Base-by-base conservation (phyloP, 75 land plant genomes). In the Selaginella moellendorffii region DNA sequence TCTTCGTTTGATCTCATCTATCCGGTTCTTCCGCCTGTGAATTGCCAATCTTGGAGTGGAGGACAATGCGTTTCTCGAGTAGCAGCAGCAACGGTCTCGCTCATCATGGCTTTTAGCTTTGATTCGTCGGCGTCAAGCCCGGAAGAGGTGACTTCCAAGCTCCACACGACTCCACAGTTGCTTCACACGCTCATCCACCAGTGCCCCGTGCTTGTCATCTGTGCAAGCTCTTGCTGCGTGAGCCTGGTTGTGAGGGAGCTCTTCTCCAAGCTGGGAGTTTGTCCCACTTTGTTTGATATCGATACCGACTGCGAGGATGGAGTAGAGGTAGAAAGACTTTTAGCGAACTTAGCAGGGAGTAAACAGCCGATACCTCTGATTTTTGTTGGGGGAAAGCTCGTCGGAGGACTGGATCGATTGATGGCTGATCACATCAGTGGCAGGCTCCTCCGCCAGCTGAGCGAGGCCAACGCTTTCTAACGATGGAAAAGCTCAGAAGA, bases 341-440 rank as follows among this genome's bases (percentile, higher is more conserved):
- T 87, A 52, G 69, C 30, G 58, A 63, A 68, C n/a, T 76, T 87
- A 51, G 31, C 77, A n/a, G 77, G 71, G 24, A 54, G 68, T 17
- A 36, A 36, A 14, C 46, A 36, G 14, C 61, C 85, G 52, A 67
- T 88, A 21, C 93, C 93, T 25, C 78, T 79, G 0, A 80, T 88
- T 46, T 88, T 88, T 54, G 74, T 87, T 2, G 92, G 92, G 0
- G 92, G 88, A 8, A 87, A 80, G 68, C 72, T 84, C 28, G 54
- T 87, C 0, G 91, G 91, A n/a, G 91, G 91, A 0, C 54, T 87
- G 24, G 87, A 86, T 26, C 71, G 69, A 20, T 70, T 86, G 62
- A 86, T 86, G 87, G 72, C 84, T 25, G 71, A 78, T 52, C 92
- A 87, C 54, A 79, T 87, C 65, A 82, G 81, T 30, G 92, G 85